A percentile compares a stretch with the other conserved stretches of the same genome.
These are phyloP conservation scores for Amanita exitialis DNA, from an alignment of 768 basidiomycete species.

Conservation along the genomic window DNA sequence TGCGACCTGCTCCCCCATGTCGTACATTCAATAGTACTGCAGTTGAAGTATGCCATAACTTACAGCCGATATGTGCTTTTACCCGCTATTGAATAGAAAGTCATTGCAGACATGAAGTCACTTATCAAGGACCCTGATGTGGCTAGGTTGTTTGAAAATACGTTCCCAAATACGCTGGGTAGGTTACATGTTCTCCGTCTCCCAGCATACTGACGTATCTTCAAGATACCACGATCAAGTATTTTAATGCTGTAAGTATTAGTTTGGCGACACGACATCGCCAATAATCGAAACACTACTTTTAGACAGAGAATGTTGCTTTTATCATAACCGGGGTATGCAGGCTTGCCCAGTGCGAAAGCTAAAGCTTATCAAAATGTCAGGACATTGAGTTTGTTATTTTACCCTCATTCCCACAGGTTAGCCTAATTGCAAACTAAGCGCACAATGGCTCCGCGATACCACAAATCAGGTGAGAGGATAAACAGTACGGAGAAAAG, in stretches of 20 bases:
- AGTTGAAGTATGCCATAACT: conserved; percentile 46
- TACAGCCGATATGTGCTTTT: not conserved
- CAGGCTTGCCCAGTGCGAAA: not conserved
- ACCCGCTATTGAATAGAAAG: conserved; percentile 27
- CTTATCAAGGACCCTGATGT: conserved; percentile 69
- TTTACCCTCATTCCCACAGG: not conserved
- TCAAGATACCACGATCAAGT: conserved; percentile 71
- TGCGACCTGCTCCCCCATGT: conserved; percentile 61
- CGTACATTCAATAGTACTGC: conserved; percentile 69
- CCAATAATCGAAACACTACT: not conserved
- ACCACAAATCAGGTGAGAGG: conserved; percentile 61
- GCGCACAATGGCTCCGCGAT: conserved; percentile 79
- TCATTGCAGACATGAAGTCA: conserved; percentile 63
- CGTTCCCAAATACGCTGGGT: conserved; percentile 79
- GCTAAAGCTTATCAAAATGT: not conserved
- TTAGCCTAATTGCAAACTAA: conserved; percentile 16
- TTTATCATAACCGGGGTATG: conserved; percentile 75
- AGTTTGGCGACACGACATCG: not conserved
- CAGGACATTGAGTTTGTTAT: conserved; percentile 64
- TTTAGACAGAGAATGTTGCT: conserved; percentile 55
- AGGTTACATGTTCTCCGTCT: conserved; percentile 6
- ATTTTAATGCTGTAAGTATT: conserved; percentile 45
- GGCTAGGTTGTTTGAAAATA: conserved; percentile 72
- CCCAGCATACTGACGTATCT: not conserved
- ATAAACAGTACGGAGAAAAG: conserved; percentile 1